Base-by-base conservation (phyloP, 108 stramenopile genomes). In the Conticribra guillardii region DNA sequence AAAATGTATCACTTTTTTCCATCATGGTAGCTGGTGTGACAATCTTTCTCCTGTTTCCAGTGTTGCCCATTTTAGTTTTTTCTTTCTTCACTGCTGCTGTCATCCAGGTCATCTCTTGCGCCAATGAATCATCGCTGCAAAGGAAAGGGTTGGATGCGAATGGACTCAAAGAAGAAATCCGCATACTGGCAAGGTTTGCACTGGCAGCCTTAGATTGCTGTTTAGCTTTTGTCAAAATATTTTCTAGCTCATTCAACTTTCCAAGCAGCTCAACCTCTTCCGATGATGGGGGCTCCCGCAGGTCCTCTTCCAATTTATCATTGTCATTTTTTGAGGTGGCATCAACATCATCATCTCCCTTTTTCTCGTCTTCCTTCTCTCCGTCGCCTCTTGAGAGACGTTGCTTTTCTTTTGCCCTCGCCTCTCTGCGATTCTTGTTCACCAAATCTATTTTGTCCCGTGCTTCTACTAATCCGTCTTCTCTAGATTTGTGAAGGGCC, bases 21-120 rank as follows among this genome's bases (percentile, higher is more conserved):
- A 94, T 62, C 64, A 94, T 67, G 37, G 76, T 64, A 4, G 67
- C 55, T 8, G 89, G 82, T 11, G 82, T 83, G 19, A 94, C 89
- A 52, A 94, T 67, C 63, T 94, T 94, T 45, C 82, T 73, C 62
- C 84, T 88, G 65, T 90, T 94, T 0, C 92, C 92, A 11, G 89
- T 93, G 57, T 85, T 85, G 55, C 89, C 90, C 93, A 94, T 94
- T 69, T 85, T 87, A 16, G 87, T 53, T 55, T 84, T 89, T 58
- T 91, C 90, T 61, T 84, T 91, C 32, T 86, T 83, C 1, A 94
- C 80, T 9, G 88, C 88, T 9, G 80, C 84, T 11, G 82, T 71
- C 71, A 93, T 66, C 84, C 87, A 90, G 18, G 82, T 71, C 53
- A 52, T 53, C 59, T 88, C 87, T 37, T 86, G 76, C 7, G 85